Base-by-base conservation (phyloP, 805 yeast species). In the Zygoascus tannicola region DNA sequence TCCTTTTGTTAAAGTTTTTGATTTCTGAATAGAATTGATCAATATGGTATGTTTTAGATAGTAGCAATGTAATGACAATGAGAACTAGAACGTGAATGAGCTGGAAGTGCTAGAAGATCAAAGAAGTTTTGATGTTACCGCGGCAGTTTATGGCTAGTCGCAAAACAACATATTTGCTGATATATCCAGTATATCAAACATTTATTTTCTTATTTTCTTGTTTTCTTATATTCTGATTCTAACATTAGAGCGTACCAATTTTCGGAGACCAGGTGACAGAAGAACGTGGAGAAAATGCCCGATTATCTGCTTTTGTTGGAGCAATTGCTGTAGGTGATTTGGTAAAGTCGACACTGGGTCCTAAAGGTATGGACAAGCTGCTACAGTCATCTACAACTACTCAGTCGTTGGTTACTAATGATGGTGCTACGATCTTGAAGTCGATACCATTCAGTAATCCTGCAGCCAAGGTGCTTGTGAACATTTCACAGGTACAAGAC, bases 281-380 rank as follows among this genome's bases (percentile, higher is more conserved):
- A 67, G 98, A 90, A 68, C 78, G 97, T 59, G 98, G 92, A 37
- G 98, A 92, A 66, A 88, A 90, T 66, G 98, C 98, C 43, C 87
- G 98, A 22, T 72, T 90, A 70, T 85, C 96, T 4, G 86, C 98
- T 2, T 92, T 92, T 64, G 94, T 92, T 8, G 98, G 98, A 40
- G 98, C 98, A 52, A 90, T 92, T 60, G 99, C 98, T 34, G 98
- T 92, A 30, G 99, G 98, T 42, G 98, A 92, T 64, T 73, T 92
- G 49, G 98, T 90, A 38, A 90, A 90, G 65, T 71, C 87, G 23
- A 84, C 98, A 2, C 69, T 92, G 51, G 99, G 99, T 14, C 99
- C 99, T 50, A 90, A 92, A 61, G 99, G 99, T 50, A 90, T 92
- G 97, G 99, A 92, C 65, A 92, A 92, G 63, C 70, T 92, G 50